phyloP scores from a whole-genome alignment of 1,139 yeast species.

The Candida buenavistaensis region DNA sequence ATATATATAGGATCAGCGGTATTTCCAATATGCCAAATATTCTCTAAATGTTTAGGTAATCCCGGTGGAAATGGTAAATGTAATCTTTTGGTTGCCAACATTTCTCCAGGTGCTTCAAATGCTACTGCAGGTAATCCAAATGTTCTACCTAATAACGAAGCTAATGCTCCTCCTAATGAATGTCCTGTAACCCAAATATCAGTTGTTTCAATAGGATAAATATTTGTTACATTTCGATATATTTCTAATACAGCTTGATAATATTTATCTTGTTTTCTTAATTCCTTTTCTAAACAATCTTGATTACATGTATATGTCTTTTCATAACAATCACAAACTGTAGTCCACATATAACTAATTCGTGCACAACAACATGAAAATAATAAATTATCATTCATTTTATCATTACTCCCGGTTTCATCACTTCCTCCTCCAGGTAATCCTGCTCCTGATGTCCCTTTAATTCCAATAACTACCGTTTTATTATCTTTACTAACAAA shows the following conservation, averaged over 20 bases:
- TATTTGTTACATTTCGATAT: slow-evolving; percentile 64
- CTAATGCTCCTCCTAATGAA: slow-evolving; percentile 89
- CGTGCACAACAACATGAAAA: slow-evolving; percentile 98
- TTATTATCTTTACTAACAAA: slow-evolving; percentile 67
- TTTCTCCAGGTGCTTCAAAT: slow-evolving; percentile 93
- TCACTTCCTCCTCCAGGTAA: slow-evolving; percentile 71
- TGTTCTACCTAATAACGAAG: slow-evolving; percentile 81
- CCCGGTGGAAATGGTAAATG: slow-evolving; percentile 96
- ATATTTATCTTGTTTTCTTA: slow-evolving; percentile 74
- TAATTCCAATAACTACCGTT: slow-evolving; percentile 76
- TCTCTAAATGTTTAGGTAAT: slow-evolving; percentile 72
- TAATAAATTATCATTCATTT: slow-evolving; percentile 79
- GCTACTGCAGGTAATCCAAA: slow-evolving; percentile 89
- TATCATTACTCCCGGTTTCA: slow-evolving; percentile 79
- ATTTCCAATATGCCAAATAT: slow-evolving; percentile 94
- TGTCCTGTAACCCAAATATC: slow-evolving; percentile 94
- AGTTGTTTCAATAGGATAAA: slow-evolving; percentile 64
- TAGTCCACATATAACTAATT: slow-evolving; percentile 86
- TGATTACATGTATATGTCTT: slow-evolving; percentile 88
- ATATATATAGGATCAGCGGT: slow-evolving; percentile 96
- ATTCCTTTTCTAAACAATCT: slow-evolving; percentile 77
- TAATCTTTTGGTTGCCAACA: slow-evolving; percentile 75
- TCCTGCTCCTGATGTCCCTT: slow-evolving; percentile 92
- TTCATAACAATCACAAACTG: slow-evolving; percentile 93
- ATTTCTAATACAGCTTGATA: slow-evolving; percentile 80